These are phyloP conservation scores for Chamaecrista fasciculata DNA, from an alignment of 306 rosid species.

Conservation along the genomic window DNA sequence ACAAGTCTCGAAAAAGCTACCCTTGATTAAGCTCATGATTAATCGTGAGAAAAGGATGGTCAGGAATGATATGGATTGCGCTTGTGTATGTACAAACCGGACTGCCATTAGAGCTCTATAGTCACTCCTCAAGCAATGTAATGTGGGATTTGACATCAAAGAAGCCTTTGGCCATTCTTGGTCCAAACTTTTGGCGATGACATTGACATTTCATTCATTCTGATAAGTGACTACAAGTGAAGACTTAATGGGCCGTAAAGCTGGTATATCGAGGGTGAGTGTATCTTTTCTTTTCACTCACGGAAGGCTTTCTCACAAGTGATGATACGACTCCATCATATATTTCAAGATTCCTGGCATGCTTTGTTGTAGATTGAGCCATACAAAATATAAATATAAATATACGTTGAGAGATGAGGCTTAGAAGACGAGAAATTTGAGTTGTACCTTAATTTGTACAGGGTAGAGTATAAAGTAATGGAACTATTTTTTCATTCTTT, in stretches of 20 bases:
- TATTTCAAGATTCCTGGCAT: neutral
- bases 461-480: slow-evolving; percentile 28
- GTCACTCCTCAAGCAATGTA: slow-evolving; percentile 3
- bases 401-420: slow-evolving; percentile 4
- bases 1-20: slow-evolving; percentile 76
- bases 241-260: neutral
- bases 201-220: slow-evolving; percentile 21
- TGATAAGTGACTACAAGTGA: neutral
- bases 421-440: neutral
- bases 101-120: slow-evolving; percentile 31
- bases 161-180: slow-evolving; percentile 29
- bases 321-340: neutral
- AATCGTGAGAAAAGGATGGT: slow-evolving; percentile 76
- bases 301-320: neutral
- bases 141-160: slow-evolving; percentile 7
- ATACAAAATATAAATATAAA: neutral
- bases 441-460: slow-evolving; percentile 37
- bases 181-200: neutral
- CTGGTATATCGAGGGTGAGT: slow-evolving; percentile 21
- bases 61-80: slow-evolving; percentile 58
- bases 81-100: slow-evolving; percentile 77
- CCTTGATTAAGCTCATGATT: slow-evolving; percentile 70
- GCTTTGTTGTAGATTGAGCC: slow-evolving; percentile 34
- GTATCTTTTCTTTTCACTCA: slow-evolving; percentile 12
- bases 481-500: slow-evolving; percentile 21